Conservation (phyloP, 2,329 filamentous ascomycete genomes). For the Fusarium sp. region DNA sequence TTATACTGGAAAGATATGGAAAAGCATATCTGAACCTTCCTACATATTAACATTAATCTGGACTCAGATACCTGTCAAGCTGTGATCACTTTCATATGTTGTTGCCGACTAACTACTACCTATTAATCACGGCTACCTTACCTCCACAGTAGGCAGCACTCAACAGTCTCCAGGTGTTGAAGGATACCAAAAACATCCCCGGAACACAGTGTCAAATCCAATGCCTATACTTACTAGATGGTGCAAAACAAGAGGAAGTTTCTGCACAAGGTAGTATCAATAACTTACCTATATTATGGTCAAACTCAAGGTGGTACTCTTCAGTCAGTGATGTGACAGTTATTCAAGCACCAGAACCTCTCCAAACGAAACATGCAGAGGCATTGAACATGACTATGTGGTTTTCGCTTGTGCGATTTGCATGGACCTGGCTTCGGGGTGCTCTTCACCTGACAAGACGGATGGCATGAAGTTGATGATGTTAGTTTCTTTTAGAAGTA, state of each 20-base stretch:
- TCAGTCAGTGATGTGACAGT: not conserved
- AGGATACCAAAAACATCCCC: not conserved
- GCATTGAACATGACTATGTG: too few species aligned
- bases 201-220: not conserved
- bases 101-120: too few species aligned
- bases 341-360: too few species aligned
- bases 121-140: too few species aligned
- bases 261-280: not conserved
- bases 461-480: not conserved
- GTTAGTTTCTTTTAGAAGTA: not conserved
- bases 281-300: not conserved
- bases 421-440: too few species aligned
- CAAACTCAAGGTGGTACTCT: not conserved
- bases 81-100: too few species aligned
- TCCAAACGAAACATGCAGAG: too few species aligned
- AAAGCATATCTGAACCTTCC: not conserved
- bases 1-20: too few species aligned
- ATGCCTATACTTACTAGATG: not conserved
- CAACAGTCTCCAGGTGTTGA: not conserved
- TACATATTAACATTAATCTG: not conserved
- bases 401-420: too few species aligned
- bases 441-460: not conserved
- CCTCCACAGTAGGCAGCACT: too few species aligned
- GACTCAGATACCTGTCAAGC: not conserved
- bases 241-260: not conserved